These are phyloP conservation scores for Rhododendron kiyosumense DNA, from an alignment of 148 eudicot genomes.

Conservation along the genomic window DNA sequence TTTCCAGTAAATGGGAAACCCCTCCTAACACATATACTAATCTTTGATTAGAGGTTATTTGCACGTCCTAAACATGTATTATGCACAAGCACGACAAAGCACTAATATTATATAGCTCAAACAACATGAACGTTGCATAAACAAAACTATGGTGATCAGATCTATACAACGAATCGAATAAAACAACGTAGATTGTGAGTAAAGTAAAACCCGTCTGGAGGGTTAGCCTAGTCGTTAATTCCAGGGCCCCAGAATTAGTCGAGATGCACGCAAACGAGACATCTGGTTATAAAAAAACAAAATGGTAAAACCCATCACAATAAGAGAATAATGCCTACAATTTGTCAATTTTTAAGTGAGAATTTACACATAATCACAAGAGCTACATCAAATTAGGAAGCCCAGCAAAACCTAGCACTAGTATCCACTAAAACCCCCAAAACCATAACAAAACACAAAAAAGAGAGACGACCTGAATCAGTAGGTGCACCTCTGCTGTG, in stretches of 20 bases:
- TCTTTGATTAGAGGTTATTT: neutral
- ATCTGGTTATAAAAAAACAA: too few species aligned
- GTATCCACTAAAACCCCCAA: neutral
- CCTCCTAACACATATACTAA: neutral
- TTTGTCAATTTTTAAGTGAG: neutral
- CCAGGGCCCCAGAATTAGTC: neutral
- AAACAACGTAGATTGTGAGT: neutral
- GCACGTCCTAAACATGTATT: slow-evolving; percentile 1
- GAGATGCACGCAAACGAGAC: neutral
- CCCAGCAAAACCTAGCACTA: neutral
- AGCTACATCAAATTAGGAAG: neutral
- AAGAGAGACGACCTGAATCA: neutral
- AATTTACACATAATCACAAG: neutral
- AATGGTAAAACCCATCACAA: neutral
- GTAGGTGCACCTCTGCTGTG: neutral
- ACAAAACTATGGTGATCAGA: neutral
- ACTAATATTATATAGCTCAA: neutral
- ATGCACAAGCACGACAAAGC: neutral
- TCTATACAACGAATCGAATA: neutral
- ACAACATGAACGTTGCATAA: neutral
- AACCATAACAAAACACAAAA: neutral
- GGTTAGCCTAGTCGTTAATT: neutral
- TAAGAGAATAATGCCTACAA: neutral
- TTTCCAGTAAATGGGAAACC: slow-evolving; percentile 5
- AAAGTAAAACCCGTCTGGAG: neutral